Percentiles rank a stretch among this genome's conserved stretches.
These are phyloP conservation scores for Aspergillus alliaceus DNA, from an alignment of 2,329 filamentous ascomycete species.

Conservation along the genomic window DNA sequence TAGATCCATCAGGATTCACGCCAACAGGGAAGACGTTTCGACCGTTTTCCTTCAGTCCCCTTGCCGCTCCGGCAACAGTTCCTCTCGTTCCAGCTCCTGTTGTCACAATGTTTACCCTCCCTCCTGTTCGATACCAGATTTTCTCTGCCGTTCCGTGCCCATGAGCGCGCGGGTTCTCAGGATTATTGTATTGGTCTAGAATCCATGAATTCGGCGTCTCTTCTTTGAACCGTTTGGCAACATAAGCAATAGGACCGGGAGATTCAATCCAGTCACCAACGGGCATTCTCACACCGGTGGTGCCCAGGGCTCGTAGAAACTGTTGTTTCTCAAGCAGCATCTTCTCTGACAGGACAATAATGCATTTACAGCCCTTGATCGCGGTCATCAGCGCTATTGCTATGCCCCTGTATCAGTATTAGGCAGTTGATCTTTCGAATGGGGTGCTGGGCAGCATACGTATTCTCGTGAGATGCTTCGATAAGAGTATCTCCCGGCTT, in stretches of 20 bases:
- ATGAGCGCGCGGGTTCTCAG: constrained; percentile 82
- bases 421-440: neutral
- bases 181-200: constrained; percentile 84
- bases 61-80: constrained; percentile 83
- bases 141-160: constrained; percentile 87
- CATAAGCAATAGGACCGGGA: constrained; percentile 88
- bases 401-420: constrained; percentile 59
- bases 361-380: constrained; percentile 88
- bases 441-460: constrained; percentile 50
- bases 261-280: constrained; percentile 86
- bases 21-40: too few species aligned
- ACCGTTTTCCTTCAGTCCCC: too few species aligned
- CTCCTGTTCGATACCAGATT: constrained; percentile 81
- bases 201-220: constrained; percentile 94
- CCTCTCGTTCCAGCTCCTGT: too few species aligned
- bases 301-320: constrained; percentile 80
- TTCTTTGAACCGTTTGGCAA: constrained; percentile 77
- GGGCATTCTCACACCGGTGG: constrained; percentile 88
- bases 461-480: constrained; percentile 88
- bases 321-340: constrained; percentile 95
- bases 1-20: too few species aligned
- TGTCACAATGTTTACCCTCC: constrained; percentile 73
- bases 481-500: constrained; percentile 90
- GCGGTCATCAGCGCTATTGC: constrained; percentile 88
- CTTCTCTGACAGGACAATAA: constrained; percentile 93